Evolutionary conservation across 1,284 basidiomycete genomes (phyloP).

Genomic region (Lentinula novae-zelandiae): DNA sequence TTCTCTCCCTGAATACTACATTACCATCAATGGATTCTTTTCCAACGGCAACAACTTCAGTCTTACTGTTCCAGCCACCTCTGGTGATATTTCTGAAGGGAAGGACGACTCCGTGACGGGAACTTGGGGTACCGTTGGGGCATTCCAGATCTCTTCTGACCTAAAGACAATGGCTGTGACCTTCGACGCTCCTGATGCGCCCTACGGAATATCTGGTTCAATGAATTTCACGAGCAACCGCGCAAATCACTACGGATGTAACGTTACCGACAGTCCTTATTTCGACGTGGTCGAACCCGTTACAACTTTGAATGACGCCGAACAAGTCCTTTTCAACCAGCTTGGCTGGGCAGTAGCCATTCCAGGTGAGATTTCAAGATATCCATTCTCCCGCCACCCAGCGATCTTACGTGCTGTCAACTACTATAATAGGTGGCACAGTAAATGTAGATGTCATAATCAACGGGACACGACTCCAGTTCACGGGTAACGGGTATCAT

Average conservation of each 20-base stretch:
- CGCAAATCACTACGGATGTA: constrained; percentile 21
- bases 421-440: constrained; percentile 11
- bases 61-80: constrained; percentile 17
- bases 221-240: constrained; percentile 18
- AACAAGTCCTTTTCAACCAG: constrained; percentile 21
- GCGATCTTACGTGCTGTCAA: background rate
- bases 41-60: constrained; percentile 21
- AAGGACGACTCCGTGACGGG: constrained; percentile 18
- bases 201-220: constrained; percentile 13
- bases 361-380: constrained; percentile 15
- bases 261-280: constrained; percentile 19
- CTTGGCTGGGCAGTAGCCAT: constrained; percentile 23
- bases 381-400: background rate
- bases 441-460: constrained; percentile 21
- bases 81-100: constrained; percentile 17
- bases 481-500: constrained; percentile 24
- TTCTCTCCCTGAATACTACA: constrained; percentile 22
- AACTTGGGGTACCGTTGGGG: constrained; percentile 17
- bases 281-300: constrained; percentile 17
- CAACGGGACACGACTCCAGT: constrained; percentile 18
- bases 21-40: constrained; percentile 21
- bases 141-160: constrained; percentile 19
- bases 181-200: constrained; percentile 11
- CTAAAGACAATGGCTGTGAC: constrained; percentile 16
- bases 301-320: constrained; percentile 15